Evolutionary conservation across 345 rosid species (phyloP).

Genomic region (Moringa oleifera): DNA sequence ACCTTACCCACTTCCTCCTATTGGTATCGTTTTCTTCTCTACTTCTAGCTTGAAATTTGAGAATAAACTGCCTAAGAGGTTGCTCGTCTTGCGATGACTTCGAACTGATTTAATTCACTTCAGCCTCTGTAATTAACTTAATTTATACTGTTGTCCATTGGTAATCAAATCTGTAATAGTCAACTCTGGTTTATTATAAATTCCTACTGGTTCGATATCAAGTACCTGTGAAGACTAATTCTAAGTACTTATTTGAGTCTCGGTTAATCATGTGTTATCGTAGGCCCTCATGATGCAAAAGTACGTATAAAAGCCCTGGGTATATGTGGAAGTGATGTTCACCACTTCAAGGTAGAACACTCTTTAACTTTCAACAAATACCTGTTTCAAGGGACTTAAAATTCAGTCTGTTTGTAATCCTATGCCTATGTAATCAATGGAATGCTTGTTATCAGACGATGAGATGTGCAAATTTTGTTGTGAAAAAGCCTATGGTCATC

Average conservation of each 20-base stretch:
- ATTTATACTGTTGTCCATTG: too few species aligned
- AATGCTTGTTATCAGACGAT: constrained; percentile 30
- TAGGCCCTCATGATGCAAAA: constrained; percentile 51
- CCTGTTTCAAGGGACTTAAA: too few species aligned
- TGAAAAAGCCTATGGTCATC: constrained; percentile 69
- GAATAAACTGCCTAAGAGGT: background rate
- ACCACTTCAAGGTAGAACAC: constrained; percentile 47
- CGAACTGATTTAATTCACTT: background rate
- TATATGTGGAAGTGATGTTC: constrained; percentile 68
- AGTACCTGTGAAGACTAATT: background rate
- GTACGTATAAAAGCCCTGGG: constrained; percentile 56
- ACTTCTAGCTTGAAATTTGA: background rate
- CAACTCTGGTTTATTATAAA: too few species aligned
- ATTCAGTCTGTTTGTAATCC: background rate
- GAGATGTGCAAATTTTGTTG: constrained; percentile 60
- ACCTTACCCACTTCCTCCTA: constrained; percentile 52
- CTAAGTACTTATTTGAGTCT: too few species aligned
- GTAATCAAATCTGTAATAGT: too few species aligned
- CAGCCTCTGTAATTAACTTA: too few species aligned
- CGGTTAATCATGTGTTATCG: background rate
- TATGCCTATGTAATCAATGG: too few species aligned
- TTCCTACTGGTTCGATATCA: background rate
- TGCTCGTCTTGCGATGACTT: background rate
- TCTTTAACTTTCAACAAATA: background rate
- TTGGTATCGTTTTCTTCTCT: constrained; percentile 22